Base-by-base conservation (phyloP, 2,329 filamentous ascomycete species). In the Hypoxylon sp. region DNA sequence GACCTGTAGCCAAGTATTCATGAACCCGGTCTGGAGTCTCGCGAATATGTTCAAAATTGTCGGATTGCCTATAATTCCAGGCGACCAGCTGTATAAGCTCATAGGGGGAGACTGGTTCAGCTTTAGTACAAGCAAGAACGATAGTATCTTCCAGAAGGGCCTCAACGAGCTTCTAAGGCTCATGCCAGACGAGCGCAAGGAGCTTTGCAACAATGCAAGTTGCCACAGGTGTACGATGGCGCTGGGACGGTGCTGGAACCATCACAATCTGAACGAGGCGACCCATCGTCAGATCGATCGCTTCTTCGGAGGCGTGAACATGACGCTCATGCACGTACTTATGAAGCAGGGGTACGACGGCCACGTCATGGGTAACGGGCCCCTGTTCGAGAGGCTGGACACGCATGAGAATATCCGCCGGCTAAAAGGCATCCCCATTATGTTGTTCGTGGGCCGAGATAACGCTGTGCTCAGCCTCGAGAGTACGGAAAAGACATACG, bases 231-330 rank as follows among this genome's bases (percentile, higher is more conserved):
- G 83, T 59, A 84, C 84, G 4, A 79, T 91, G 24, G 84, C 88
- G 13, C 91, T 90, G 71, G 89, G 89, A 37, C 84, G 87, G 68
- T 87, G 84, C 78, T 92, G 89, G 89, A 88, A 85, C 74, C 90
- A 92, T 77, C 76, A 73, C 3, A 91, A 91, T 76, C 83, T 91
- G 31, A 91, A 91, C 79, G 87, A 87, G 78, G 87, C 85, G 2
- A 92, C 90, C 1, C 90, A 91, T 77, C 80, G 84, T 0, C 85
- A 89, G 74, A 85, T 90, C 51, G 84, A 88, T 75, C 83, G 85
- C 33, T 88, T 90, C 78, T 87, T 91, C 63, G 86, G 86, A 71
- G 89, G 89, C 59, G 85, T 88, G 59, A 88, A 86, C 76, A 90
- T 90, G 86, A 83, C 81, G 0, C 79, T 86, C 66, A 81, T 90